Percentiles rank a stretch among this genome's conserved stretches.
Evolutionary conservation across 2,329 filamentous ascomycete genomes (phyloP).

Genomic region (Exophiala xenobiotica): DNA sequence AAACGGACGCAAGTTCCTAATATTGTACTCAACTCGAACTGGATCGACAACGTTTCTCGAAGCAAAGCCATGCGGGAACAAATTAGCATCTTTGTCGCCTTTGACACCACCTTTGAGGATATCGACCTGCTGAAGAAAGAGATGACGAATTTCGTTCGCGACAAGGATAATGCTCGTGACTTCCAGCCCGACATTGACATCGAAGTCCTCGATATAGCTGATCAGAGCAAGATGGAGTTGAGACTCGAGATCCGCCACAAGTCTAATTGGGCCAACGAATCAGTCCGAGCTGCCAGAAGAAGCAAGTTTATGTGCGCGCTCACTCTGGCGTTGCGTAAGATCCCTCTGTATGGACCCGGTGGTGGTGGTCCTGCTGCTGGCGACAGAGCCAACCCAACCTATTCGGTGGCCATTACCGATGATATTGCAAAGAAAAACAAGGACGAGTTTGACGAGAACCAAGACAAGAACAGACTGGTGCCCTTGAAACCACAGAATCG

Average conservation of each 20-base stretch:
- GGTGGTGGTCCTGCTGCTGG: constrained; percentile 65
- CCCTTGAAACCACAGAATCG: constrained; percentile 40
- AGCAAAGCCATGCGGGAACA: constrained; percentile 89
- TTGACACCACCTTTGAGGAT: constrained; percentile 85
- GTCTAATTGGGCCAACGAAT: constrained; percentile 86
- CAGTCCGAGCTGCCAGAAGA: constrained; percentile 73
- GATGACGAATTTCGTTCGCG: constrained; percentile 78
- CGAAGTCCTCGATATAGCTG: constrained; percentile 73
- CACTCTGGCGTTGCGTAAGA: constrained; percentile 76
- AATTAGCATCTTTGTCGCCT: constrained; percentile 76
- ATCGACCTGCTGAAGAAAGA: constrained; percentile 80
- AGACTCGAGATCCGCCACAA: constrained; percentile 87
- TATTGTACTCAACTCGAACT: constrained; percentile 85
- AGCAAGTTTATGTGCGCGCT: constrained; percentile 98
- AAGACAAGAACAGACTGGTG: constrained; percentile 66
- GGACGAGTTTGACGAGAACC: constrained; percentile 57
- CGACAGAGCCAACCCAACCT: constrained; percentile 69
- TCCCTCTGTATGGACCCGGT: constrained; percentile 81
- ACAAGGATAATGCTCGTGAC: constrained; percentile 83
- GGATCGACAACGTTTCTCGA: constrained; percentile 91
- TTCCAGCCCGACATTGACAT: constrained; percentile 83
- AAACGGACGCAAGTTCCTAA: constrained; percentile 84
- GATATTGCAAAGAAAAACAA: constrained; percentile 64
- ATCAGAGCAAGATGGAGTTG: constrained; percentile 84
- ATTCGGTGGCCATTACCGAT: constrained; percentile 74